Evolutionary conservation across 2,329 filamentous ascomycete genomes (phyloP).

Genomic region (Cladosporium sp.): DNA sequence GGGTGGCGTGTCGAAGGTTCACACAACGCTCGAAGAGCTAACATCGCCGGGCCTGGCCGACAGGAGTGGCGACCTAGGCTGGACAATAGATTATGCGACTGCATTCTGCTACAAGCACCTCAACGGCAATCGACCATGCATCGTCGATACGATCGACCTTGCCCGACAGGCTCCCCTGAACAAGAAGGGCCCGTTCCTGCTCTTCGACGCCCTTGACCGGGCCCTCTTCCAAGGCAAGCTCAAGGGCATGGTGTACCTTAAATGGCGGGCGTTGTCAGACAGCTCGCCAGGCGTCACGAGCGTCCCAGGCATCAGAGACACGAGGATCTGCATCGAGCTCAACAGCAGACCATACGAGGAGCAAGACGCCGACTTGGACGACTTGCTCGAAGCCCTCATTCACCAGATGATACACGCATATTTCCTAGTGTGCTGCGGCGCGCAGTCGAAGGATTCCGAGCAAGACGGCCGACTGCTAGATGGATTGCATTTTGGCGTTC

Average conservation of each 20-base stretch:
- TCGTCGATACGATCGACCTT: constrained; percentile 23
- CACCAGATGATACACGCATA: constrained; percentile 44
- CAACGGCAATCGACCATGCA: constrained; percentile 18
- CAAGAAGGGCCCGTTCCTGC: constrained; percentile 27
- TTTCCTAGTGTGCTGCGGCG: constrained; percentile 38
- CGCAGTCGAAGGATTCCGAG: constrained; percentile 26
- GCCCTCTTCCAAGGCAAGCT: constrained; percentile 34
- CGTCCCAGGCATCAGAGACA: constrained; percentile 25
- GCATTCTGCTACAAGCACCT: constrained; percentile 34
- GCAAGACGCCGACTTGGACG: constrained; percentile 24
- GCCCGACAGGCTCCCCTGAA: constrained; percentile 20
- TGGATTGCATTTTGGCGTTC: constrained; percentile 35
- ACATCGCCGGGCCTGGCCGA: constrained; percentile 12
- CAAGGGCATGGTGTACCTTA: constrained; percentile 33
- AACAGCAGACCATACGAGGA: constrained; percentile 25
- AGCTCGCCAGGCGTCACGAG: constrained; percentile 32
- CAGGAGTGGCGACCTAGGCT: constrained; percentile 29
- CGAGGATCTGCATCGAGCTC: constrained; percentile 32
- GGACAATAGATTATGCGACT: constrained; percentile 38
- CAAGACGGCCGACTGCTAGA: constrained; percentile 33
- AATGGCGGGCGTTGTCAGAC: constrained; percentile 23
- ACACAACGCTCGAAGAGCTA: constrained; percentile 5
- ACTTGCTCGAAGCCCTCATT: constrained; percentile 33
- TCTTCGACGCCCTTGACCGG: constrained; percentile 34
- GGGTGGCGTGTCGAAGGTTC: background rate